Evolutionary conservation across 352 stramenopile species (phyloP).

Genomic region (Globisporangium cederbergense): DNA sequence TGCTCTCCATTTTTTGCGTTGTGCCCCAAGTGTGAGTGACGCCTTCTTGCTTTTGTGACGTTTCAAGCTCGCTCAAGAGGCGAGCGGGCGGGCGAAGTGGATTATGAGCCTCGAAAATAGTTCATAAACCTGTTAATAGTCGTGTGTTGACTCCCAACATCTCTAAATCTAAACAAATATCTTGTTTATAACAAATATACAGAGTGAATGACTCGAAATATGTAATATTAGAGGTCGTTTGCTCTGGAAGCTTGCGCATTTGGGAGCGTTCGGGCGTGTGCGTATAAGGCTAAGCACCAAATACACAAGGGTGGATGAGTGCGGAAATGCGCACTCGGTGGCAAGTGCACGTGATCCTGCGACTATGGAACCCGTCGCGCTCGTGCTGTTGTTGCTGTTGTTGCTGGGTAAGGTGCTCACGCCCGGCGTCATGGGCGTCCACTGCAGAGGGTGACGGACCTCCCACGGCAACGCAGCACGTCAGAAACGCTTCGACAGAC

Average conservation of each 20-base stretch:
- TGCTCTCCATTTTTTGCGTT: not conserved
- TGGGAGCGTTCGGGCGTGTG: no score
- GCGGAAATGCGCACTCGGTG: conserved; percentile 20
- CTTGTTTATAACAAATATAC: not conserved
- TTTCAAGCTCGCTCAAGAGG: conserved; percentile 33
- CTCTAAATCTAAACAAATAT: not conserved
- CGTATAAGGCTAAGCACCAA: no score
- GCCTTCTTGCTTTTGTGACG: conserved; percentile 17
- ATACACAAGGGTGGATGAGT: conserved; percentile 4
- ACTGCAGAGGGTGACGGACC: not conserved
- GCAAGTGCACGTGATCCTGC: conserved; percentile 8
- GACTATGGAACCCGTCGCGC: not conserved
- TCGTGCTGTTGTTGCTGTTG: not conserved
- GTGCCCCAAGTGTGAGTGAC: not conserved
- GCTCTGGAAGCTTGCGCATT: not conserved
- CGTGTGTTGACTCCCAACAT: no score
- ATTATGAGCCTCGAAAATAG: not conserved
- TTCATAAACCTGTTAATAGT: not conserved
- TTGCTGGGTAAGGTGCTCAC: not conserved
- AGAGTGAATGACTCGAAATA: not conserved
- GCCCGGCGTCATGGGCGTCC: not conserved
- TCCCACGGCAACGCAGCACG: not conserved
- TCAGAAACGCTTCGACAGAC: conserved; percentile 6
- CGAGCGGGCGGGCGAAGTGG: not conserved
- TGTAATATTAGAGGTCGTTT: not conserved